These are phyloP conservation scores for Teunomyces stri DNA, from an alignment of 805 yeast genomes.

Conservation along the genomic window DNA sequence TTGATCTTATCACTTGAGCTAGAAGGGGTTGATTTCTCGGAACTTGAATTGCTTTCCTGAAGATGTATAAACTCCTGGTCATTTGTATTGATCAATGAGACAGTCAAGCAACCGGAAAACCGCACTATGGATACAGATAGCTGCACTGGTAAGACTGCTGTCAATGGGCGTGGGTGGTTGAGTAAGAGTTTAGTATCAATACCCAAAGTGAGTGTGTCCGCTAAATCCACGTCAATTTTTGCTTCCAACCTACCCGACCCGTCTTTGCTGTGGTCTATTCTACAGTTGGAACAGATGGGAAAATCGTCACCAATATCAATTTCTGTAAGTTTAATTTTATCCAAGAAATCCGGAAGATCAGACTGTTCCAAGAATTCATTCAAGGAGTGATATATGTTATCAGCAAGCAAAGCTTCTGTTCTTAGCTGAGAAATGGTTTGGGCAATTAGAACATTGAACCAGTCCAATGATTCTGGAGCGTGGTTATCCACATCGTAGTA, in stretches of 20 bases:
- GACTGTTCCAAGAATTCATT: slow-evolving; percentile 62
- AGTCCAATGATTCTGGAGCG: slow-evolving; percentile 86
- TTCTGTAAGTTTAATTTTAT: slow-evolving; percentile 74
- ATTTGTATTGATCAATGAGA: slow-evolving; percentile 56
- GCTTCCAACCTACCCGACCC: slow-evolving; percentile 66
- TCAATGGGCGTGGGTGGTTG: slow-evolving; percentile 77
- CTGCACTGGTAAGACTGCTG: slow-evolving; percentile 85
- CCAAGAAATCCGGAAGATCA: slow-evolving; percentile 77
- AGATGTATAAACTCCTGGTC: slow-evolving; percentile 29
- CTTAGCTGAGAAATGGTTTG: slow-evolving; percentile 85
- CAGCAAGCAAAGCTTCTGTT: slow-evolving; percentile 81
- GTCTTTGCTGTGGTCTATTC: slow-evolving; percentile 62
- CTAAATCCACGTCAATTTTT: slow-evolving; percentile 83
- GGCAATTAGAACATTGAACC: slow-evolving; percentile 94
- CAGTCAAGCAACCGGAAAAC: slow-evolving; percentile 85
- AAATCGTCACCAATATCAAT: slow-evolving; percentile 92
- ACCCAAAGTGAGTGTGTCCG: slow-evolving; percentile 83
- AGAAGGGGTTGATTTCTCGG: neutral
- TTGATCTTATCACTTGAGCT: slow-evolving; percentile 16
- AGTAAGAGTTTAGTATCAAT: slow-evolving; percentile 75
- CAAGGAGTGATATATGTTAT: slow-evolving; percentile 78
- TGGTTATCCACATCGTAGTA: slow-evolving; percentile 89
- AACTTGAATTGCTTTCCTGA: slow-evolving; percentile 6
- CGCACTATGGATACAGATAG: slow-evolving; percentile 84
- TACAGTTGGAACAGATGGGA: slow-evolving; percentile 92